Evolutionary conservation across 2,329 filamentous ascomycete species (phyloP), one percentile per base, ranked within the genome.

Genomic region (Nannizziopsis barbatae): DNA sequence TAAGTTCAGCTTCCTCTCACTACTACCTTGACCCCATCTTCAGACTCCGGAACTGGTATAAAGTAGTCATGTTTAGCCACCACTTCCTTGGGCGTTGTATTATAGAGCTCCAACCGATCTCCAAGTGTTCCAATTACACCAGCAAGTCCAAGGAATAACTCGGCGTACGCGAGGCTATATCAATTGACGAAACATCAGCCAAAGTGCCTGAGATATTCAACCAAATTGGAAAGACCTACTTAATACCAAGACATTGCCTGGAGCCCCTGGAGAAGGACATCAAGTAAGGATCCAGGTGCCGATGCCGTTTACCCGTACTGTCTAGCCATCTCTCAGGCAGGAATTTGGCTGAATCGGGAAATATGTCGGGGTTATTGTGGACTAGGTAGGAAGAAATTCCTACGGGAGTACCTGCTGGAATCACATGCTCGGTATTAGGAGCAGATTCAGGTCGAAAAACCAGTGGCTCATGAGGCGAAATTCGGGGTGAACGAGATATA

Each of bases 311-410:
- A 9, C 51, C 48, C 11, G 51, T 42, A 18, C 47, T n/a, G 22
- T 57, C 54, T 30, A 59, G 36, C 58, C 58, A 60, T 9, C 58
- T 53, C 32, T 58, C 56, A 12, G 58, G 58, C 8, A 50, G 45
- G 41, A 58, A 60, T 20, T 40, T 52, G 12, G 48, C 38, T 4
- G 57, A 50, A 33, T 60, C 52, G 5, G 55, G 57, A 43, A 59
- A 60, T 35, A 59, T 50, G 5, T 41, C 31, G 7, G 50, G 36
- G 47, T 62, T 53, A 40, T 51, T 49, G 45, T 60, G 58, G 20
- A 56, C 50, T 14, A 60, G 47, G 10, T 54, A 42, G 0, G 52
- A 49, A 7, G 50, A 49, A 51, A 58, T 57, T 35, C 57, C 52
- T 7, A 62, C 56, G 9, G 53, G 55, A 3, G 58, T 60, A 31